Conservation (phyloP, 1,284 basidiomycete species). For the Sparassis latifolia region DNA sequence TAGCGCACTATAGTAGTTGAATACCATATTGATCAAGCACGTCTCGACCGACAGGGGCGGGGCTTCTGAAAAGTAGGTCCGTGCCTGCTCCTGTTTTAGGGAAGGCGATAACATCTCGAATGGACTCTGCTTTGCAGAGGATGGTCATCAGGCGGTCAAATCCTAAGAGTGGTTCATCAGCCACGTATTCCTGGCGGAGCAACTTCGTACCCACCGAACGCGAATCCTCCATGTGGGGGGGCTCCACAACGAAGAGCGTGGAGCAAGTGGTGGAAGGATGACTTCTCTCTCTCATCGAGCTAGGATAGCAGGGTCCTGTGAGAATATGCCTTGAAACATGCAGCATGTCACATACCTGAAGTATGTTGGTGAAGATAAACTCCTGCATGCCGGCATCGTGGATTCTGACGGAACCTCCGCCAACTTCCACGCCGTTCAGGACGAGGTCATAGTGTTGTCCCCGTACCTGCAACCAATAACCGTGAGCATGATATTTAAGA, state of each 20-base stretch:
- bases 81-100: constrained; percentile 82
- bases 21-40: constrained; percentile 63
- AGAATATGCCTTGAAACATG: too few relatives aligned
- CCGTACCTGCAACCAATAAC: constrained; percentile 50
- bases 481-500: background rate
- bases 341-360: constrained; percentile 47
- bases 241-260: constrained; percentile 85
- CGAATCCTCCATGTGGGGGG: constrained; percentile 94
- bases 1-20: constrained; percentile 18
- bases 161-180: constrained; percentile 38
- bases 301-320: constrained; percentile 23
- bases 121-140: constrained; percentile 77
- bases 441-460: constrained; percentile 98
- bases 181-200: background rate
- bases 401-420: constrained; percentile 89
- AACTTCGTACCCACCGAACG: constrained; percentile 54
- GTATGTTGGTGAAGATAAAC: constrained; percentile 69
- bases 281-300: constrained; percentile 67
- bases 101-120: constrained; percentile 95
- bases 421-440: constrained; percentile 91
- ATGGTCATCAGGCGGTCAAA: constrained; percentile 92
- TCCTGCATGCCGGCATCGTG: constrained; percentile 87
- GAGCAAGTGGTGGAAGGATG: constrained; percentile 78
- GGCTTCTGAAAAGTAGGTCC: constrained; percentile 89
- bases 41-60: constrained; percentile 51